phyloP scores from a whole-genome alignment of 371 early-diverging fungal genomes.

The Mucor sp. region DNA sequence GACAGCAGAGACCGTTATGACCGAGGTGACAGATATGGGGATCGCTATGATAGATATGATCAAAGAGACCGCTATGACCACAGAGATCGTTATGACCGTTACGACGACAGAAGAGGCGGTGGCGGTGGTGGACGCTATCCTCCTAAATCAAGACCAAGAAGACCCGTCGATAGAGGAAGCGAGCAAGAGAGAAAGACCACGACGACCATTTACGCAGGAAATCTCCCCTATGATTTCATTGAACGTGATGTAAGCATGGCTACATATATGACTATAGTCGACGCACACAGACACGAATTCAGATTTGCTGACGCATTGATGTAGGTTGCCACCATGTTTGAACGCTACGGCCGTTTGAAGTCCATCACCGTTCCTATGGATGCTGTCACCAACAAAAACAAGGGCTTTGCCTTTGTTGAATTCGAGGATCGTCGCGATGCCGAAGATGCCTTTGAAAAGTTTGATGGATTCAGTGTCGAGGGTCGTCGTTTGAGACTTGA shows the following conservation, averaged over 20 bases:
- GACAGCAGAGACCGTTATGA: constrained; percentile 37
- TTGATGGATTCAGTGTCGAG: constrained; percentile 69
- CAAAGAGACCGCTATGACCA: constrained; percentile 36
- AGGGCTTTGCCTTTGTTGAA: constrained; percentile 81
- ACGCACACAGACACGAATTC: background rate
- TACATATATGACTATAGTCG: background rate
- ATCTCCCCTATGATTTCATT: constrained; percentile 75
- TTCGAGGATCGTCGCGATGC: constrained; percentile 79
- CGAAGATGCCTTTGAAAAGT: constrained; percentile 76
- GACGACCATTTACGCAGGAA: constrained; percentile 76
- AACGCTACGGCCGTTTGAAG: constrained; percentile 69
- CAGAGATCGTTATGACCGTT: constrained; percentile 34
- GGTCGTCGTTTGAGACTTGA: constrained; percentile 77
- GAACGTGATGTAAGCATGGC: constrained; percentile 62
- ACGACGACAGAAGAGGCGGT: constrained; percentile 30
- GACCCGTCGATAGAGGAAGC: constrained; percentile 68
- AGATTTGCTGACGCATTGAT: background rate
- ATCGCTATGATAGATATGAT: constrained; percentile 40
- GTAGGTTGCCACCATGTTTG: constrained; percentile 67
- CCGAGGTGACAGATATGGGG: constrained; percentile 33
- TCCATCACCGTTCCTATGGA: constrained; percentile 75
- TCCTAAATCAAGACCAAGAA: constrained; percentile 56
- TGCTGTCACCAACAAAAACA: constrained; percentile 72
- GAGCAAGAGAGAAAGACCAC: constrained; percentile 68
- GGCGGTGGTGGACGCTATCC: constrained; percentile 38